These are phyloP conservation scores for Schizonepeta tenuifolia DNA, from an alignment of 257 asterid species.

Conservation along the genomic window DNA sequence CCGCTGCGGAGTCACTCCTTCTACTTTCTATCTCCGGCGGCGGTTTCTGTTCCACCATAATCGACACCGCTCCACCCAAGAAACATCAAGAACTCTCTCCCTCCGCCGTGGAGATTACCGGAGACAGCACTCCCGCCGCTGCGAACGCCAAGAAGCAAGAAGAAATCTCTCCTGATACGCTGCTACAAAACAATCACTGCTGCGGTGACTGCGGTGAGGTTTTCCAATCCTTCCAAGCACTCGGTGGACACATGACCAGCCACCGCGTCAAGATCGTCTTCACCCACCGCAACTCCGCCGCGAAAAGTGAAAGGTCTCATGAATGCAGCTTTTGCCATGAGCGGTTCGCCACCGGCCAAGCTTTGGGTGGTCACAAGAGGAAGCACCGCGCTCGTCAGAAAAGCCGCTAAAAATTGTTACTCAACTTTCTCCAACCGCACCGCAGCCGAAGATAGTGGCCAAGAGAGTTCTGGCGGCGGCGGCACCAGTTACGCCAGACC, in stretches of 20 bases:
- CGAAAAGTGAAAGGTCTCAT: not conserved
- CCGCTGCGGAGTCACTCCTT: not conserved
- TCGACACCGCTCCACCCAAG: not conserved
- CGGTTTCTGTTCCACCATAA: not conserved
- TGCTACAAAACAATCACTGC: not conserved
- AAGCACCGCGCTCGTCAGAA: not conserved
- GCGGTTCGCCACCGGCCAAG: conserved; percentile 1
- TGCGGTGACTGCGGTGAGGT: not conserved
- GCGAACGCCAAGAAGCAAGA: not conserved
- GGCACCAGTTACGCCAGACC: not conserved
- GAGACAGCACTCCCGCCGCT: not conserved
- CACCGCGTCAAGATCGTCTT: not conserved
- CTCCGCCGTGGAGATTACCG: not conserved
- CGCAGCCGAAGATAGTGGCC: not conserved
- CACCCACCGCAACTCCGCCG: not conserved
- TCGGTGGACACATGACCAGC: not conserved
- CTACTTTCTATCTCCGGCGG: not conserved
- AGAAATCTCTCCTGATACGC: not conserved
- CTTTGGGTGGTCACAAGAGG: conserved; percentile 13
- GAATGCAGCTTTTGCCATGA: not conserved
- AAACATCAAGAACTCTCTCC: not conserved
- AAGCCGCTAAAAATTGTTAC: not conserved
- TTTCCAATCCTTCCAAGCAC: not conserved
- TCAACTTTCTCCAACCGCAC: not conserved
- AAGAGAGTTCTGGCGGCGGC: not conserved